Evolutionary conservation across 2,329 filamentous ascomycete species (phyloP).

Genomic region (Xylariaceae sp.): DNA sequence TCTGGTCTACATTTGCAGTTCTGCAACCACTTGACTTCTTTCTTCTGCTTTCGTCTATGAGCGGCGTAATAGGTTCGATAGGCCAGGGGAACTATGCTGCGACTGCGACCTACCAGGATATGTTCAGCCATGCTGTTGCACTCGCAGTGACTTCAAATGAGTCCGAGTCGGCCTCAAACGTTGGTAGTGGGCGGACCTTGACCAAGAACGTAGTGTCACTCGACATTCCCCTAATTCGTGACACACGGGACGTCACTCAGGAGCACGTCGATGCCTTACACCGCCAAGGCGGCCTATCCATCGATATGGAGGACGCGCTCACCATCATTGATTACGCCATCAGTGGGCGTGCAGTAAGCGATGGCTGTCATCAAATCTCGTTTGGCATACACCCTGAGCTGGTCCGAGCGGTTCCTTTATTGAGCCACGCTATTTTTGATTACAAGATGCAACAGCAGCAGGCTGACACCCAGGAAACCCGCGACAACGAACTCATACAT

Average conservation of each 20-base stretch:
- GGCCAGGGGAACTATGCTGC: neutral
- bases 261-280: neutral
- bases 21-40: neutral
- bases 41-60: neutral
- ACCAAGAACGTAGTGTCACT: constrained; percentile 1
- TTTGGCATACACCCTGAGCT: neutral
- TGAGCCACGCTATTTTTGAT: neutral
- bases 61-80: neutral
- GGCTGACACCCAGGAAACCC: neutral
- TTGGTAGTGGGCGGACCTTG: neutral
- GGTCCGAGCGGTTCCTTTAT: neutral
- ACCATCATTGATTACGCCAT: constrained; percentile 1
- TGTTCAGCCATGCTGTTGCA: neutral
- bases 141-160: neutral
- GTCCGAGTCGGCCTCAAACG: neutral
- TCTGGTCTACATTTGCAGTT: neutral
- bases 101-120: neutral
- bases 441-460: neutral
- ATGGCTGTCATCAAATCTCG: neutral
- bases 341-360: neutral
- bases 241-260: neutral
- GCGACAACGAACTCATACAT: neutral
- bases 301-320: neutral
- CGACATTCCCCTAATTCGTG: neutral
- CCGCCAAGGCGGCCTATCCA: neutral